Evolutionary conservation across 108 stramenopile genomes (phyloP), one percentile per base, ranked within the genome.

Genomic region (Heterococcus sp.): DNA sequence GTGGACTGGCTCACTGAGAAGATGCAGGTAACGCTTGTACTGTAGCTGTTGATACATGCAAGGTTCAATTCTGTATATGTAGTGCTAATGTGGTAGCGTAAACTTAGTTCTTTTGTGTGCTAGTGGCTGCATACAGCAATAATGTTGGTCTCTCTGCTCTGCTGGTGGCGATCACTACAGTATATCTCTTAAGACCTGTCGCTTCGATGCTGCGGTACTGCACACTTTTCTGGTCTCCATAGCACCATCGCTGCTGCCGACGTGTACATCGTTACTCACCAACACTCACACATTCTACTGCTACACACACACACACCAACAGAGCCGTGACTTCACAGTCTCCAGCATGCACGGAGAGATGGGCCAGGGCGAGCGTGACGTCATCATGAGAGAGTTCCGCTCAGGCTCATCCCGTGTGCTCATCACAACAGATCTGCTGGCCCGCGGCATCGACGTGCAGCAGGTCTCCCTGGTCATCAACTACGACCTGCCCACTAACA

Each of bases 281-380:
- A 2, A 32, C 33, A 28, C 69, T 71, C 69, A 2, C 2, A 2
- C 1, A 29, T 28, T 2, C 29, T 21, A 5, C 37, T 1, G 28
- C 28, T 11, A 31, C 32, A 30, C 3, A 38, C 3, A n/a, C 8
- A n/a, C 46, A 58, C 46, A 14, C 14, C 46, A 14, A 21, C 90
- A 92, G 86, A 88, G 92, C 87, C 89, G 92, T 69, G 97, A 99
- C 85, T 98, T 98, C 87, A 97, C 97, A 71, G 97, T 98, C 74
- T 97, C 95, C n/a, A 92, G 94, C 89, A 99, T 98, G 97, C 99
- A 99, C 91, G 97, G 99, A 89, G 99, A 99, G 87, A 97, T 99
- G 97, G 95, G 96, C 86, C 97, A 98, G 88, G 83, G 93, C 28
- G 99, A 99, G 91, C 96, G 99, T 86, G 97, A 99, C 76, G 92